phyloP scores from a whole-genome alignment of 768 basidiomycete species.

The Amanita rubescens region DNA sequence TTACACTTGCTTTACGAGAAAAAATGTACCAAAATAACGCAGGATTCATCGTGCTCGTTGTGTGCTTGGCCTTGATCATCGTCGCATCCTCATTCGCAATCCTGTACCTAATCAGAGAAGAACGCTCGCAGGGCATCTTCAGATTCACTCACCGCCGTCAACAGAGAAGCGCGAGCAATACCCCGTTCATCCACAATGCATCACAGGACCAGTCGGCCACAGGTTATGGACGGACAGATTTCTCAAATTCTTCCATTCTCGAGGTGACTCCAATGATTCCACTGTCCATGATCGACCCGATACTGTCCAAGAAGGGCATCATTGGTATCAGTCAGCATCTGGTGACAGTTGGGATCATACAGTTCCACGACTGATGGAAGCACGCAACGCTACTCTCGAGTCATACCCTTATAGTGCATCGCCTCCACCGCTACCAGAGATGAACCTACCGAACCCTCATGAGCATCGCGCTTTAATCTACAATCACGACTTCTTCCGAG shows the following conservation, averaged over 20 bases:
- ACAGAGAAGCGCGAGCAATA: neutral
- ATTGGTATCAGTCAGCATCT: constrained; percentile 46
- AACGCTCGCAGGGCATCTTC: neutral
- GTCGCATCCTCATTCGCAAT: neutral
- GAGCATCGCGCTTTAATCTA: constrained; percentile 9
- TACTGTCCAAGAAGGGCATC: constrained; percentile 21
- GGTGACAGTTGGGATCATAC: constrained; percentile 39
- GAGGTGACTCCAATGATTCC: neutral
- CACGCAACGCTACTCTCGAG: neutral
- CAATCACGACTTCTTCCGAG: constrained; percentile 13
- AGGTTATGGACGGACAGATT: constrained; percentile 1
- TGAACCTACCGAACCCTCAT: constrained; percentile 1
- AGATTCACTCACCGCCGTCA: neutral
- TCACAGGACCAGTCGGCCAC: neutral
- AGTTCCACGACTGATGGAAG: constrained; percentile 5
- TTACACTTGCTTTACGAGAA: neutral
- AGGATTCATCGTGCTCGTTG: constrained; percentile 7
- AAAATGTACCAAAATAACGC: neutral
- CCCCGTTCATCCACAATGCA: neutral
- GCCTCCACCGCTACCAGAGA: constrained; percentile 3
- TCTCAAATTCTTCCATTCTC: neutral
- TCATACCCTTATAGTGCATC: constrained; percentile 1
- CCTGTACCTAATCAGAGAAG: neutral
- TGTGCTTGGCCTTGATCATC: constrained; percentile 1
- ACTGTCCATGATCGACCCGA: neutral